Percentiles rank a stretch among this genome's conserved stretches.
Evolutionary conservation across 176 grass and related monocot genomes (phyloP).

Genomic region (Aegilops sharonensis): DNA sequence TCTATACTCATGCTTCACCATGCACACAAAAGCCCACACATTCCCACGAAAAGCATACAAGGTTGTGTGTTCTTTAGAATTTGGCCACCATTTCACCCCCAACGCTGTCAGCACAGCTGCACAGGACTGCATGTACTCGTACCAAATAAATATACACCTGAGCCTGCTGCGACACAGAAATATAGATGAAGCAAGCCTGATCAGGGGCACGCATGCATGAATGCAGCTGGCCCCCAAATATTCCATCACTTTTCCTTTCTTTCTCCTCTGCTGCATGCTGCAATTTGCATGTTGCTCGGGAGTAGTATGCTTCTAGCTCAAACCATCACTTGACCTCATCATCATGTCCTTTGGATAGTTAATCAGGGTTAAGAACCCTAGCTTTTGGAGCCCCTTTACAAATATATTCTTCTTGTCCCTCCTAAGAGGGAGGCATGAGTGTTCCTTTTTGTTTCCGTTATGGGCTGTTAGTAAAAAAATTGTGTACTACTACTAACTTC

Average conservation of each 20-base stretch:
- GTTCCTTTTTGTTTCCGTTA: slow-evolving; percentile 40
- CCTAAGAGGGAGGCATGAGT: slow-evolving; percentile 29
- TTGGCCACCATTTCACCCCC: slow-evolving; percentile 8
- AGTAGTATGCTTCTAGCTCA: slow-evolving; percentile 10
- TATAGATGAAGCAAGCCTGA: slow-evolving; percentile 17
- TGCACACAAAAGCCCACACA: slow-evolving; percentile 45
- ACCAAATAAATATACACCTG: not conserved
- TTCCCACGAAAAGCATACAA: slow-evolving; percentile 46
- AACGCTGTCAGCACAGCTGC: slow-evolving; percentile 17
- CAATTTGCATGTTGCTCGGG: not conserved
- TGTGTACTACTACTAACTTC: not conserved
- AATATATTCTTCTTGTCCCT: slow-evolving; percentile 54
- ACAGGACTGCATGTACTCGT: not conserved
- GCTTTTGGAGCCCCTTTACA: slow-evolving; percentile 36
- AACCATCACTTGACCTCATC: slow-evolving; percentile 30
- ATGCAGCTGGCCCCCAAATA: slow-evolving; percentile 48
- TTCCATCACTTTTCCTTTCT: slow-evolving; percentile 8
- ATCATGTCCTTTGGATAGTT: slow-evolving; percentile 46
- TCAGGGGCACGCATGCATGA: slow-evolving; percentile 31
- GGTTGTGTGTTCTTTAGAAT: not conserved
- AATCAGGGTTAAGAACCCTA: slow-evolving; percentile 25
- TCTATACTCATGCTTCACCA: slow-evolving; percentile 34
- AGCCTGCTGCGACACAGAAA: slow-evolving; percentile 21
- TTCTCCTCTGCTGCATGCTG: not conserved
- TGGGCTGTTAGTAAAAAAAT: not conserved